Evolutionary conservation across 495 filamentous ascomycete genomes (phyloP), one percentile per base, ranked within the genome.

Genomic region (Penicillium roqueforti): DNA sequence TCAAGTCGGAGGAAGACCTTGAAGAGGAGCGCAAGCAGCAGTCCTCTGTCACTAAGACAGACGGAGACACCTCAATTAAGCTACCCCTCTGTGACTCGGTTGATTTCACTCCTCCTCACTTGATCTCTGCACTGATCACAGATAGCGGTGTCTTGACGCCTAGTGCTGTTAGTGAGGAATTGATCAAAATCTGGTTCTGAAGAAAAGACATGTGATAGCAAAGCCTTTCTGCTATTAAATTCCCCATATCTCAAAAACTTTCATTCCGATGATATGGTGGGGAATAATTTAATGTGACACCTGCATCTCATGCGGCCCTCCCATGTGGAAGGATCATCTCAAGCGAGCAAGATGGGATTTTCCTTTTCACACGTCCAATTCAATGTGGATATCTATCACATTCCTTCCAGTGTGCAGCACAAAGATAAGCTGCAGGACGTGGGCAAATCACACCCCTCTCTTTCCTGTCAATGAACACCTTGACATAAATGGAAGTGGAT

Each of bases 81-180:
- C 32, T 66, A n/a, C 61, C 66, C 19, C 63, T 65, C 50, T 58
- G 63, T 6, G 79, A 85, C 52, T 79, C 77, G 38, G 91, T 97
- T 13, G 93, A 98, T 66, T 96, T 88, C 65, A 96, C 91, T 63
- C 87, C 89, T 31, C 88, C 88, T 7, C 79, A 89, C 59, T 73
- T 91, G 45, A 90, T 96, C 39, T 87, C 87, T 7, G 87, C 86
- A 7, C 75, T 92, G 54, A 87, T 92, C 52, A 91, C 88, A 1
- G 88, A 92, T 61, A 76, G 74, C 28, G 88, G 88, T 44, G 82
- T 91, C 4, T 69, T 89, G 51, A 87, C 86, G 11, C 87, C 88
- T 6, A 87, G 83, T 63, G 85, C 86, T 18, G 87, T 89, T 45
- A 88, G 84, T 60, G 86, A 90, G 65, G 85, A 89, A 66, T 62